Evolutionary conservation across 768 basidiomycete species (phyloP), one percentile per base, ranked within the genome.

Genomic region (Rhizopogon vulgaris): DNA sequence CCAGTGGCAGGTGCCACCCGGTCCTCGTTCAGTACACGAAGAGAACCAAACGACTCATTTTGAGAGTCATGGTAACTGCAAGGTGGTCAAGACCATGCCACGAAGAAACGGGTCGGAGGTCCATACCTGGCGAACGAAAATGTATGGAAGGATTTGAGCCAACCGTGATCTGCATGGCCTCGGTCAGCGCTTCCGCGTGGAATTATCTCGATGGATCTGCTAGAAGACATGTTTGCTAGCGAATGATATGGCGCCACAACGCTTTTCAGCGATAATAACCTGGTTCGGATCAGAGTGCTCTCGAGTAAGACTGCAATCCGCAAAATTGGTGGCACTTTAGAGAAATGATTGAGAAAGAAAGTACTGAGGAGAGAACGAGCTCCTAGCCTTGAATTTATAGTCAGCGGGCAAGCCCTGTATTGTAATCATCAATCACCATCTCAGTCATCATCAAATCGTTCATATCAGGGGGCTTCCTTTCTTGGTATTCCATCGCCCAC

Each of bases 21-120:
- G 60, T 93, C 91, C 68, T 96, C 94, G 70, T 96, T 96, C 67
- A 97, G 85, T 34, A 97, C 90, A 8, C 94, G 81, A 1, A 97
- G 78, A 14, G 80, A 60, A 1, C 94, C 90, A 57, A 82, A 94
- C 1, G 72, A 69, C 41, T 81, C 73, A 56, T 83, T 83, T 1
- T 70, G 49, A 7, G 63, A 56, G 41, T 86, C 84, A 38, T 80
- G 74, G 63, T 92, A 95, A 60, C 78, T 83, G 32, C 12, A 25
- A 12, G 38, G 42, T 11, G 41, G 34, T 9, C 6, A 28, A 14
- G 6, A 49, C 17, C 28, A 51, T 6, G 61, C 61, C 42, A 60
- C 59, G 22, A 65, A 53, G 53, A 9, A 63, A 58, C 56, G n/a
- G 11, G 15, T 11, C 3, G 30, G 15, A 52, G 18, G 37, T 14